These are phyloP conservation scores for Fusarium fujikuroi DNA, from an alignment of 2,329 filamentous ascomycete genomes.

Conservation along the genomic window DNA sequence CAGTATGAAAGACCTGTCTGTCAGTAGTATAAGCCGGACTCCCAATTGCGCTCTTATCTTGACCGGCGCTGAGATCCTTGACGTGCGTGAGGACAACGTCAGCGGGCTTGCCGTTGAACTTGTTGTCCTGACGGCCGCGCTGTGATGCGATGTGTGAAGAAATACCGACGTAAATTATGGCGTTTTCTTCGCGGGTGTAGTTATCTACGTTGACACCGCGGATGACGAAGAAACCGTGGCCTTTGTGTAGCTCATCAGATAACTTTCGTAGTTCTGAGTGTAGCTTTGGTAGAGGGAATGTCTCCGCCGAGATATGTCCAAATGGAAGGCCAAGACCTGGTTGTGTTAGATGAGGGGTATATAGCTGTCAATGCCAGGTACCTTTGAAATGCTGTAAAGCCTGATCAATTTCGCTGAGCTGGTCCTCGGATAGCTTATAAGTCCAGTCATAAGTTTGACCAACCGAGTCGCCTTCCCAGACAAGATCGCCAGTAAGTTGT, in stretches of 20 bases:
- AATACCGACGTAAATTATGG: conserved; percentile 69
- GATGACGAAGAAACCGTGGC: conserved; percentile 70
- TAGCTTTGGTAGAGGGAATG: conserved; percentile 66
- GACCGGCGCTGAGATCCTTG: conserved; percentile 64
- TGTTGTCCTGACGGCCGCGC: conserved; percentile 64
- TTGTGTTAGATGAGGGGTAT: not conserved
- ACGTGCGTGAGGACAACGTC: conserved; percentile 62
- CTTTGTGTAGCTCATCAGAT: conserved; percentile 65
- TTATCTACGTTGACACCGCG: conserved; percentile 65
- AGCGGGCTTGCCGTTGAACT: conserved; percentile 56
- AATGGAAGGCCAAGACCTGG: conserved; percentile 10
- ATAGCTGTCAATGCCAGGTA: accelerated
- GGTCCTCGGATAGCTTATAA: not conserved
- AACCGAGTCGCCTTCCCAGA: conserved; percentile 28
- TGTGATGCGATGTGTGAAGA: conserved; percentile 66
- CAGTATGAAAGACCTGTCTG: conserved; percentile 71
- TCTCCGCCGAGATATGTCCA: conserved; percentile 55
- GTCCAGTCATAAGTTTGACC: conserved; percentile 23
- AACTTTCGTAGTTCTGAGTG: conserved; percentile 61
- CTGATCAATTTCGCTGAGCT: conserved; percentile 12
- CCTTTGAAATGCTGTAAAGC: conserved; percentile 26
- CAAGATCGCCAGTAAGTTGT: conserved; percentile 13
- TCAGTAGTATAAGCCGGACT: conserved; percentile 67
- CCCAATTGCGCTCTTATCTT: conserved; percentile 57
- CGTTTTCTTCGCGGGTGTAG: conserved; percentile 65